These are phyloP conservation scores for Lentinula novae-zelandiae DNA, from an alignment of 1,284 basidiomycete species.

Conservation along the genomic window DNA sequence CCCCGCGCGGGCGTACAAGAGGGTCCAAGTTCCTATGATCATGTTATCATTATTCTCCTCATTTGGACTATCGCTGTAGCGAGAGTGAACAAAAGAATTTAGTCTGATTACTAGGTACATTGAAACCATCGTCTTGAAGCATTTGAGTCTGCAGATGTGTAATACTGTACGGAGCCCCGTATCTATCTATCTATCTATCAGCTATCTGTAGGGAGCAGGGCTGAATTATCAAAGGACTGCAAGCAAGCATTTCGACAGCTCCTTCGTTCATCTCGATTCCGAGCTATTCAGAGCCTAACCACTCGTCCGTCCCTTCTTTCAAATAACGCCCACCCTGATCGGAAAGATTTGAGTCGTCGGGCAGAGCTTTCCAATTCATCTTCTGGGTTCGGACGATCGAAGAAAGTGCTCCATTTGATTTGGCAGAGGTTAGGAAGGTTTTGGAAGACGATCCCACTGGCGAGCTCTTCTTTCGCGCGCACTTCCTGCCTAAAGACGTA, in stretches of 20 bases:
- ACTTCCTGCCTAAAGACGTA: constrained; percentile 23
- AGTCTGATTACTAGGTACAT: neutral
- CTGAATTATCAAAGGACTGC: neutral
- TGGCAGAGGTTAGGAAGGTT: constrained; percentile 38
- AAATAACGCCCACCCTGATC: neutral
- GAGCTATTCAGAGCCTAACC: neutral
- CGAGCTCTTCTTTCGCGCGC: constrained; percentile 40
- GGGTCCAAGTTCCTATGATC: neutral
- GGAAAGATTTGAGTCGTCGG: neutral
- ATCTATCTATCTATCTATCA: too few species aligned
- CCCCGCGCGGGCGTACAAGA: neutral
- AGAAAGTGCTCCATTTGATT: constrained; percentile 55
- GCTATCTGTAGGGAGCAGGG: neutral
- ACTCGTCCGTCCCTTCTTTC: neutral
- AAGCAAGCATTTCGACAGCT: neutral
- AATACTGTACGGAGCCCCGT: neutral
- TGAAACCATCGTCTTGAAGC: too few species aligned
- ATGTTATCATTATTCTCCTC: neutral
- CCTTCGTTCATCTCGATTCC: neutral
- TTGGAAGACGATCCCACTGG: constrained; percentile 39
- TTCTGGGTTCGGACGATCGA: constrained; percentile 22
- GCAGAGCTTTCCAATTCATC: neutral
- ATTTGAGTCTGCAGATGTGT: too few species aligned
- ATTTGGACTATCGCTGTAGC: neutral
- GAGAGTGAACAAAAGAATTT: neutral